phyloP scores from a whole-genome alignment of 495 filamentous ascomycete genomes.

The Pyronema omphalodes region DNA sequence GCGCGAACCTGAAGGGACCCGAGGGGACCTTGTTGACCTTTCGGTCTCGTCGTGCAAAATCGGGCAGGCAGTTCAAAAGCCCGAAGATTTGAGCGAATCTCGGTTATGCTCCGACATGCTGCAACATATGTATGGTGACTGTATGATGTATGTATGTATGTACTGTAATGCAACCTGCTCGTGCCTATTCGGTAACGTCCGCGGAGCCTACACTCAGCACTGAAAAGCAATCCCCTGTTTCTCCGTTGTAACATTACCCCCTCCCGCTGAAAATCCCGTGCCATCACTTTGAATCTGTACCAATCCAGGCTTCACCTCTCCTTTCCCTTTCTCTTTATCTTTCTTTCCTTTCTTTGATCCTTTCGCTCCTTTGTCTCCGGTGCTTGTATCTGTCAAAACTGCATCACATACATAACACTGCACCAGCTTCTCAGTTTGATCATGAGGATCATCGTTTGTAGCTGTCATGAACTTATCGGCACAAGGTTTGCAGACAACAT shows the following conservation, averaged over 20 bases:
- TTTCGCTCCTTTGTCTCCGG: slow-evolving; percentile 31
- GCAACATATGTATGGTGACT: too few relatives aligned
- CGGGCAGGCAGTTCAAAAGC: too few relatives aligned
- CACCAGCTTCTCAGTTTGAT: slow-evolving; percentile 27
- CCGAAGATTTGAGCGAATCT: too few relatives aligned
- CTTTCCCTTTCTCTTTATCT: slow-evolving; percentile 37
- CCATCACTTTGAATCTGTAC: slow-evolving; percentile 77
- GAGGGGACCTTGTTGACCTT: too few relatives aligned
- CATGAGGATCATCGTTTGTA: slow-evolving; percentile 46
- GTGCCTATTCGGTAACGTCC: too few relatives aligned
- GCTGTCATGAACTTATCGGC: slow-evolving; percentile 72
- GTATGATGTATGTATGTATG: too few relatives aligned
- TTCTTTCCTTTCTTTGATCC: slow-evolving; percentile 22
- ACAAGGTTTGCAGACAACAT: slow-evolving; percentile 80
- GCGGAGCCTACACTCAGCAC: slow-evolving; percentile 32
- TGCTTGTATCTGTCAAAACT: slow-evolving; percentile 37
- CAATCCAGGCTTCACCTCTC: slow-evolving; percentile 49
- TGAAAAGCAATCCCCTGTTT: slow-evolving; percentile 71
- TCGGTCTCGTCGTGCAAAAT: too few relatives aligned
- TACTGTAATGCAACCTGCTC: too few relatives aligned
- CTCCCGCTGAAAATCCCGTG: slow-evolving; percentile 79
- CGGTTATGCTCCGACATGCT: too few relatives aligned
- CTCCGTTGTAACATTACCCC: slow-evolving; percentile 55
- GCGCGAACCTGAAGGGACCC: too few relatives aligned
- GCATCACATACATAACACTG: slow-evolving; percentile 80